phyloP scores from a whole-genome alignment of 257 asterid species.

The Fraxinus americana region DNA sequence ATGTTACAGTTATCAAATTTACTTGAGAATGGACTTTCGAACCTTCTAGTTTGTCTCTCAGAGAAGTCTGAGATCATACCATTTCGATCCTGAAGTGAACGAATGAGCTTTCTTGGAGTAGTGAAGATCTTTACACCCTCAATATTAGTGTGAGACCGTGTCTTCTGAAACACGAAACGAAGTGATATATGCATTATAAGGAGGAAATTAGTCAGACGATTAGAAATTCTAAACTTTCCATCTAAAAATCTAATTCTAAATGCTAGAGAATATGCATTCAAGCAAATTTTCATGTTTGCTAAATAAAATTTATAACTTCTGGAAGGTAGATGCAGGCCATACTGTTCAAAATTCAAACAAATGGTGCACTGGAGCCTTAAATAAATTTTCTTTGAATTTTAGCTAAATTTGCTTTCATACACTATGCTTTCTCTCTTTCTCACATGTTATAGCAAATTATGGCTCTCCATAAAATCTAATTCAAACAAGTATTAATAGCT shows the following conservation, averaged over 20 bases:
- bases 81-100: slow-evolving; percentile 75
- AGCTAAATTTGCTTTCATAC: neutral
- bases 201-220: neutral
- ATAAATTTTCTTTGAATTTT: no score
- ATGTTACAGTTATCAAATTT: slow-evolving; percentile 31
- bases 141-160: slow-evolving; percentile 51
- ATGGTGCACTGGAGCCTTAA: neutral
- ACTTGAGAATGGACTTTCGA: slow-evolving; percentile 46
- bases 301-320: neutral
- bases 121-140: slow-evolving; percentile 73
- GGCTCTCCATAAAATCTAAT: slow-evolving; percentile 7
- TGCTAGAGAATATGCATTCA: neutral
- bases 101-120: slow-evolving; percentile 86
- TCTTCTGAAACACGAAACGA: slow-evolving; percentile 51
- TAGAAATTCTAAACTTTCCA: neutral
- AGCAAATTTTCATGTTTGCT: neutral
- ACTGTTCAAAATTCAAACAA: neutral
- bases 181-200: slow-evolving; percentile 19
- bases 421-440: neutral
- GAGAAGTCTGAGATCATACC: slow-evolving; percentile 40
- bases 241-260: neutral
- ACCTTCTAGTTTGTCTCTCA: slow-evolving; percentile 44
- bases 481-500: slow-evolving; percentile 14
- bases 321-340: neutral
- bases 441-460: neutral